A percentile compares a stretch with the other conserved stretches of the same genome.
Conservation (phyloP, 192 early-diverging fungal genomes). For the Thamnidium elegans region DNA sequence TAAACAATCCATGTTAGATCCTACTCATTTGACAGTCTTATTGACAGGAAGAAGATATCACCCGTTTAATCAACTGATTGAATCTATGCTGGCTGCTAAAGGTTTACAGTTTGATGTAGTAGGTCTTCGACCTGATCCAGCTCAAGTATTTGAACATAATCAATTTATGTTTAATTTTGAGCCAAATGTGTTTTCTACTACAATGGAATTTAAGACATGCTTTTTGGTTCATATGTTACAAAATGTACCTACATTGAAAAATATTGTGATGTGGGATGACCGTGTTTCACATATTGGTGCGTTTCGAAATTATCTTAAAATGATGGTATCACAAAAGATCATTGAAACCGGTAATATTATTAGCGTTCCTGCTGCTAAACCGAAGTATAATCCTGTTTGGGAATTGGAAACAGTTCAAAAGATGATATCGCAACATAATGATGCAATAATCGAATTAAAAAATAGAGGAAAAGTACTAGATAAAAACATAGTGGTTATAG, state of each 20-base stretch:
- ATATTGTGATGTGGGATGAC: slow-evolving; percentile 35
- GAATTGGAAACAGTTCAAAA: slow-evolving; percentile 8
- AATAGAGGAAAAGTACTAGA: no score
- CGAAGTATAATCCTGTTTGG: slow-evolving; percentile 20
- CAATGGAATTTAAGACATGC: slow-evolving; percentile 31
- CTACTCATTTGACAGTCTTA: slow-evolving; percentile 22
- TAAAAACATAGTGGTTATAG: no score
- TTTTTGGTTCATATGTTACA: slow-evolving; percentile 23
- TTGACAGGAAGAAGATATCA: slow-evolving; percentile 33
- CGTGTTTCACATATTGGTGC: slow-evolving; percentile 14
- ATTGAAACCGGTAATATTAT: slow-evolving; percentile 15
- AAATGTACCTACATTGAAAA: slow-evolving; percentile 15
- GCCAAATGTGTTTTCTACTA: slow-evolving; percentile 11
- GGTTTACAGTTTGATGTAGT: slow-evolving; percentile 24
- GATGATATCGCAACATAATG: slow-evolving; percentile 12
- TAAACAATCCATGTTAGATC: slow-evolving; percentile 19
- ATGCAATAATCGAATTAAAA: background rate
- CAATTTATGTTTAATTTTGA: background rate
- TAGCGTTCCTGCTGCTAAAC: slow-evolving; percentile 1
- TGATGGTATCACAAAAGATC: background rate
- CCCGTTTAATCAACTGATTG: slow-evolving; percentile 22
- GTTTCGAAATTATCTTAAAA: slow-evolving; percentile 17
- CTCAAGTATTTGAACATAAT: background rate
- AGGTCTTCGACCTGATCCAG: slow-evolving; percentile 34
- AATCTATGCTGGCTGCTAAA: slow-evolving; percentile 15